phyloP scores from a whole-genome alignment of 306 rosid genomes.

The Gynostemma pentaphyllum region DNA sequence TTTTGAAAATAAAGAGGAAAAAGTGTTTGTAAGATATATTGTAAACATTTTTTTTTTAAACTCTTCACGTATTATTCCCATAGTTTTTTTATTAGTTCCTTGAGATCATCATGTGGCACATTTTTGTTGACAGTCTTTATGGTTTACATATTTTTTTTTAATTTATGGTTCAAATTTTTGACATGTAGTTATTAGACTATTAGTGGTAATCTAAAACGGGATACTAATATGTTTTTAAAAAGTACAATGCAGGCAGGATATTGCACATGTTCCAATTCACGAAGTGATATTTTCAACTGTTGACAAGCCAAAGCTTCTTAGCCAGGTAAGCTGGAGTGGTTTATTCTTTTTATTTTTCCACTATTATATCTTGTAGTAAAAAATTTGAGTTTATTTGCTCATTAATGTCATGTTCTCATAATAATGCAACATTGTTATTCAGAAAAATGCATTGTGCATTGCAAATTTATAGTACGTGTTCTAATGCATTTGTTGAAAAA shows the following conservation, averaged over 20 bases:
- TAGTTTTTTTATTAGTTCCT: not conserved
- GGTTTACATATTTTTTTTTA: too few relatives aligned
- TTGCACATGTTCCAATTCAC: constrained; percentile 37
- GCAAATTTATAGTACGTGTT: too few relatives aligned
- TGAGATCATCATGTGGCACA: not conserved
- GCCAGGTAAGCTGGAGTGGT: constrained; percentile 57
- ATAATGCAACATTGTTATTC: not conserved
- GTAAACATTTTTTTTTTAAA: too few relatives aligned
- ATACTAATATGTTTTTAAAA: not conserved
- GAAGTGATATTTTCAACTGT: constrained; percentile 88
- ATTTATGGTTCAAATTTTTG: not conserved
- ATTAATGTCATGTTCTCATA: not conserved
- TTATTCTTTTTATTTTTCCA: not conserved
- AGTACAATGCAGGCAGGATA: constrained; percentile 59
- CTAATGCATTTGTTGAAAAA: too few relatives aligned
- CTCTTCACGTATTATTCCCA: too few relatives aligned
- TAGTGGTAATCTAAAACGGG: not conserved
- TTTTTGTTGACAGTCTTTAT: too few relatives aligned
- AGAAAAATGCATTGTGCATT: not conserved
- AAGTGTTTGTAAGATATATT: too few relatives aligned
- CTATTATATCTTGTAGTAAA: not conserved
- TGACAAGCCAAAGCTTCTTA: constrained; percentile 96
- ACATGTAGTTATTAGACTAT: not conserved
- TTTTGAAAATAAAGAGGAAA: too few relatives aligned
- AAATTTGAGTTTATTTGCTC: not conserved